phyloP scores from a whole-genome alignment of 164 flowering plant genomes.

The Vitis riparia region DNA sequence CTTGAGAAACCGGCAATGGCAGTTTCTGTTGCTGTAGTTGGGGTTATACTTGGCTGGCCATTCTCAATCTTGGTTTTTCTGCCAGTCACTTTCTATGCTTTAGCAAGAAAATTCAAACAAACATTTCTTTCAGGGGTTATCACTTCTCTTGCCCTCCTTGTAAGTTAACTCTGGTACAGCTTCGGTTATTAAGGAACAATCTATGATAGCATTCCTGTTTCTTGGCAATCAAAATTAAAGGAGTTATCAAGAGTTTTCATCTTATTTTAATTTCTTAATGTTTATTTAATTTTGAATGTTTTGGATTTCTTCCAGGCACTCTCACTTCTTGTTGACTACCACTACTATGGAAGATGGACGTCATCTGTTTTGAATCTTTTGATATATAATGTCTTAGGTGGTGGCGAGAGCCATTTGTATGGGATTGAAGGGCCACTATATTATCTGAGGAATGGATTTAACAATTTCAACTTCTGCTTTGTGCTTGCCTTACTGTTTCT shows the following conservation, averaged over 20 bases:
- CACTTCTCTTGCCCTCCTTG: slow-evolving; percentile 64
- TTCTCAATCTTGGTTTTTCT: slow-evolving; percentile 86
- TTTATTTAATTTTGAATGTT: not conserved
- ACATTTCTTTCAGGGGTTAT: slow-evolving; percentile 69
- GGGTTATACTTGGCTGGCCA: slow-evolving; percentile 98
- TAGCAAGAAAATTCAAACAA: slow-evolving; percentile 57
- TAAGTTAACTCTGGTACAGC: slow-evolving; percentile 37
- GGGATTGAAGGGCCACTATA: slow-evolving; percentile 83
- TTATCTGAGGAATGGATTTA: slow-evolving; percentile 90
- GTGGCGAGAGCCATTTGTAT: slow-evolving; percentile 97
- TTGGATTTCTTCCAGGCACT: slow-evolving; percentile 54
- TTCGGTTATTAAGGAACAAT: not conserved
- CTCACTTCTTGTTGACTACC: slow-evolving; percentile 64
- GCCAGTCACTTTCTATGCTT: slow-evolving; percentile 69
- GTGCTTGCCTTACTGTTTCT: slow-evolving; percentile 77
- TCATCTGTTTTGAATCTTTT: slow-evolving; percentile 84
- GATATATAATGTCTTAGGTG: slow-evolving; percentile 85
- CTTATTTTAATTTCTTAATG: not conserved
- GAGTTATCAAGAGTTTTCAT: not conserved
- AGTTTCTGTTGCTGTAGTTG: slow-evolving; percentile 75
- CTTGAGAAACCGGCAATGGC: slow-evolving; percentile 75
- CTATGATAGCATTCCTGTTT: not conserved
- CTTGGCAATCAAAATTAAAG: not conserved
- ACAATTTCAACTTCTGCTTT: slow-evolving; percentile 88
- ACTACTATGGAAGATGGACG: slow-evolving; percentile 81